phyloP scores from a whole-genome alignment of 495 filamentous ascomycete genomes.

The Podospora appendiculata region DNA sequence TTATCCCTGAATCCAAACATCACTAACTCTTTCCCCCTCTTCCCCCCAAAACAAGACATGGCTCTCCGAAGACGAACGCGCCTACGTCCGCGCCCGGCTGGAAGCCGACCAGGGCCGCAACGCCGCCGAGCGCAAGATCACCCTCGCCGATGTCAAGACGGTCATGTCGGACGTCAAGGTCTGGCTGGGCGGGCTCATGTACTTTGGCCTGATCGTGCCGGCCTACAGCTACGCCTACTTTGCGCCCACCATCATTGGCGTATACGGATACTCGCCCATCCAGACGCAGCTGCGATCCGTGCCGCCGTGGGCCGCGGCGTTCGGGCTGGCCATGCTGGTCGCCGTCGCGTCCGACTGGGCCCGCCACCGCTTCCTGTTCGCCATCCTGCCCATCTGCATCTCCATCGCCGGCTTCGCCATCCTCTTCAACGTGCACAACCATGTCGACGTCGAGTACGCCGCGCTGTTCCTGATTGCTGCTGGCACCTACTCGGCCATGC shows the following conservation, averaged over 20 bases:
- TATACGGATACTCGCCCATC: conserved; percentile 58
- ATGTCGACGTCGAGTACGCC: conserved; percentile 56
- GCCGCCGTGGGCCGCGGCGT: conserved; percentile 80
- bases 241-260: conserved; percentile 65
- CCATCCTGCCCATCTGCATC: conserved; percentile 54
- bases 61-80: conserved; percentile 68
- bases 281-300: conserved; percentile 74
- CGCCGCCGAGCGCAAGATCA: conserved; percentile 59
- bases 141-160: conserved; percentile 50
- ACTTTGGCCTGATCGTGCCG: conserved; percentile 81
- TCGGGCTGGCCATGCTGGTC: conserved; percentile 65
- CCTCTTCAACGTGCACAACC: conserved; percentile 51
- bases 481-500: conserved; percentile 64
- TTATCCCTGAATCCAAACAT: neutral
- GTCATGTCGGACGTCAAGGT: conserved; percentile 72
- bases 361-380: conserved; percentile 69
- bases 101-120: conserved; percentile 68
- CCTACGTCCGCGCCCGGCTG: conserved; percentile 66
- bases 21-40: neutral
- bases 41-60: conserved; percentile 31
- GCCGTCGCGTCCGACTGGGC: conserved; percentile 61
- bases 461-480: conserved; percentile 67
- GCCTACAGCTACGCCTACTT: conserved; percentile 70
- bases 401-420: conserved; percentile 65
- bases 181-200: conserved; percentile 78